Evolutionary conservation across 179 eudicot species (phyloP), one percentile per base, ranked within the genome.

Genomic region (Amaranthus tricolor): DNA sequence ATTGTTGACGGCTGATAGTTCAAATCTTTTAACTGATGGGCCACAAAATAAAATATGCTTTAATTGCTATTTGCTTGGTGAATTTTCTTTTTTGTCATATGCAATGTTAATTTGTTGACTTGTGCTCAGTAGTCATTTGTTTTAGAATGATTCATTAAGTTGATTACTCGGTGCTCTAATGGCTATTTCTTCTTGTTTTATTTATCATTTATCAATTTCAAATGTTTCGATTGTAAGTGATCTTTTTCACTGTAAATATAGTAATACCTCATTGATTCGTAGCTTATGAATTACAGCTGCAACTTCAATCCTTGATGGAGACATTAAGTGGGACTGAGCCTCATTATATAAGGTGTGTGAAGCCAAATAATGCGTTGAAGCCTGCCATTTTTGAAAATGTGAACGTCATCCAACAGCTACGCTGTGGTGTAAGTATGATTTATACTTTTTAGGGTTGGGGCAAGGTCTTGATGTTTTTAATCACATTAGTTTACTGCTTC

Each of bases 301-400:
- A 95, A 88, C 86, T 95, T 66, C 99, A 95, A 91, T 79, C 98
- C 59, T 83, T 95, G 75, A 95, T 95, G 99, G 99, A 95, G 83
- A 95, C 98, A 63, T 73, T 95, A 73, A 95, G 82, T 84, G 88
- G 90, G 83, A 95, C 97, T 72, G 99, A 95, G 83, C 99, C 99
- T 82, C 98, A 91, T 83, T 95, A 95, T 77, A 95, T 95, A 87
- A 90, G 99, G 82, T 95, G 99, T 83, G 97, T 95, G 85, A 95
- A 95, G 90, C 99, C 99, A 65, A 95, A 95, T 77, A 80, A 89
- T 66, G 89, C 88, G 63, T 72, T 93, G 86, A 95, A 93, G 86
- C 99, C 99, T 52, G 97, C 98, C 80, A 95, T 93, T 66, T 95
- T 95, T 73, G 99, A 95, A 87, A 95, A 91, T 84, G 80, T 57